phyloP scores from a whole-genome alignment of 2,329 filamentous ascomycete species.

The Cadophora sp. region DNA sequence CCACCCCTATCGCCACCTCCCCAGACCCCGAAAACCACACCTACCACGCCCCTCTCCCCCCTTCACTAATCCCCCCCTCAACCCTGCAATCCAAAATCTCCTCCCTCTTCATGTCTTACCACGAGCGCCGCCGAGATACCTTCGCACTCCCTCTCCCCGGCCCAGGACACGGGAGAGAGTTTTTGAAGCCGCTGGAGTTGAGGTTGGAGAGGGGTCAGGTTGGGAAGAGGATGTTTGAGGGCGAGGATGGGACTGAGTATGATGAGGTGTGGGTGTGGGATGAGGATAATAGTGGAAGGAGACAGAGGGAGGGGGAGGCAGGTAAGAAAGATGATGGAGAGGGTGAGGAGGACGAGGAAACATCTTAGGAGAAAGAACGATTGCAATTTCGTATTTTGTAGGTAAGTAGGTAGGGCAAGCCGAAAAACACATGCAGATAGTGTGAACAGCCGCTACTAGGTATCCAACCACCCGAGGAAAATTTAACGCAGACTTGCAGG shows the following conservation, averaged over 20 bases:
- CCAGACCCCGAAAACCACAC: background rate
- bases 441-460: background rate
- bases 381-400: background rate
- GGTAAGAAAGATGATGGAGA: no score
- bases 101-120: background rate
- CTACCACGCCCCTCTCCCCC: background rate
- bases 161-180: background rate
- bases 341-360: no score
- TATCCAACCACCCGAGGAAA: background rate
- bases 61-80: background rate
- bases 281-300: background rate
- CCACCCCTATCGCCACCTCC: no score
- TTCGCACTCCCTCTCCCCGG: background rate
- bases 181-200: background rate
- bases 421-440: background rate
- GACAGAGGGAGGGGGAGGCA: background rate
- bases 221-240: background rate
- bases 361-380: no score
- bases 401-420: background rate
- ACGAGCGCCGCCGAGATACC: no score
- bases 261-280: background rate
- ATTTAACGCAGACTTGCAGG: background rate
- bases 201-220: background rate
- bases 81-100: background rate
- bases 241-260: background rate